Conservation (phyloP, 768 basidiomycete genomes). For the Termitomyces bulborhizus region DNA sequence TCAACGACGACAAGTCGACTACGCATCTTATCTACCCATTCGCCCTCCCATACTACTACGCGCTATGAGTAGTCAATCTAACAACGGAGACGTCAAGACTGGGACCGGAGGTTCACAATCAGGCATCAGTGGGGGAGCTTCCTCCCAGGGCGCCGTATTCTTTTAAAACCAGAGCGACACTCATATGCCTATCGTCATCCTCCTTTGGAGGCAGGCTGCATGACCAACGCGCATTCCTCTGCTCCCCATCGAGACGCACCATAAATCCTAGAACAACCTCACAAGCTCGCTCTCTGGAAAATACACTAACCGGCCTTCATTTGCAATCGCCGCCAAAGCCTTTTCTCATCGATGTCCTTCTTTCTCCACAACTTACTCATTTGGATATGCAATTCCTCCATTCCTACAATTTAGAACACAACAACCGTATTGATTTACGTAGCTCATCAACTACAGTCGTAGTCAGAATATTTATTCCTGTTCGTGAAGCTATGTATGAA, state of each 20-base stretch:
- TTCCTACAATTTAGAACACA: neutral
- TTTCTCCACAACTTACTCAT: conserved; percentile 1
- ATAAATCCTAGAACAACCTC: neutral
- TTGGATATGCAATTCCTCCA: neutral
- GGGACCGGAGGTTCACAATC: conserved; percentile 29
- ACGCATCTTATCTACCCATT: conserved; percentile 2
- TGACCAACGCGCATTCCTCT: conserved; percentile 1
- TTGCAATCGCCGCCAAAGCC: neutral
- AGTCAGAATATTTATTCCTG: neutral
- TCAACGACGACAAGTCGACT: conserved; percentile 4
- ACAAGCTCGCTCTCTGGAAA: neutral
- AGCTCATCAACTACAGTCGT: neutral
- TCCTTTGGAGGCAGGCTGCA: neutral
- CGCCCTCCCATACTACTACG: conserved; percentile 11
- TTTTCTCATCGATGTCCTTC: neutral
- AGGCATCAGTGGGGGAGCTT: conserved; percentile 44
- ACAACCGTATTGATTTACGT: neutral
- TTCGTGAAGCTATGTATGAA: too few species aligned
- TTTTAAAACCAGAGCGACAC: conserved; percentile 34
- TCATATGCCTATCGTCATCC: neutral
- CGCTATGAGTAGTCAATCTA: conserved; percentile 34
- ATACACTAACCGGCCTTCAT: neutral
- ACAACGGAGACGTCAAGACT: conserved; percentile 29
- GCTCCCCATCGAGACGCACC: conserved; percentile 2
- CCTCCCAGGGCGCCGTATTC: conserved; percentile 49